A percentile compares a stretch with the other conserved stretches of the same genome.
These are phyloP conservation scores for Ceratobasidium theobromae DNA, from an alignment of 1,284 basidiomycete genomes.

Conservation along the genomic window DNA sequence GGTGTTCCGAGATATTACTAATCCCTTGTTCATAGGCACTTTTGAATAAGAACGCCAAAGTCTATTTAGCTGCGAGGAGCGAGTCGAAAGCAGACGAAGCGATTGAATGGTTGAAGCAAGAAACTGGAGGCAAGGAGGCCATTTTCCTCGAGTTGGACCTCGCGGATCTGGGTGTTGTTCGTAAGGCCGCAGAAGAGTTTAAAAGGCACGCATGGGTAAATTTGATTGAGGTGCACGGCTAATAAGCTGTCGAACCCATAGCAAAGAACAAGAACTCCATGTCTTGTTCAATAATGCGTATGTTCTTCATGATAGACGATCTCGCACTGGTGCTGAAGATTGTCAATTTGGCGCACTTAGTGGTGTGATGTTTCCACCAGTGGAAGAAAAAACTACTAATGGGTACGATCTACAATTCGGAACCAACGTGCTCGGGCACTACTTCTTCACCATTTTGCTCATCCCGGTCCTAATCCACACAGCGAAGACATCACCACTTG, in stretches of 20 bases:
- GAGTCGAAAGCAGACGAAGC: slow-evolving; percentile 51
- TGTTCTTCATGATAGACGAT: slow-evolving; percentile 34
- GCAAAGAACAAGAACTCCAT: slow-evolving; percentile 53
- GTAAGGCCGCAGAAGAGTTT: slow-evolving; percentile 55
- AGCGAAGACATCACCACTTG: slow-evolving; percentile 40
- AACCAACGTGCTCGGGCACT: slow-evolving; percentile 59
- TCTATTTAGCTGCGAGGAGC: slow-evolving; percentile 63
- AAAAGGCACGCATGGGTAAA: slow-evolving; percentile 44
- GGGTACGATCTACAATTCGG: slow-evolving; percentile 62
- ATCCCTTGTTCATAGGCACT: slow-evolving; percentile 45
- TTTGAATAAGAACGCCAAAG: slow-evolving; percentile 59
- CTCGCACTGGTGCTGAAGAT: background rate
- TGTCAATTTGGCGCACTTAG: slow-evolving; percentile 42
- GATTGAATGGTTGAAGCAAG: slow-evolving; percentile 52
- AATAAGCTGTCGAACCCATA: slow-evolving; percentile 34
- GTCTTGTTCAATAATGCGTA: slow-evolving; percentile 58
- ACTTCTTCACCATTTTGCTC: slow-evolving; percentile 54
- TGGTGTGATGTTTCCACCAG: slow-evolving; percentile 56
- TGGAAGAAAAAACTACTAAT: slow-evolving; percentile 51
- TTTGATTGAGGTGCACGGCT: background rate
- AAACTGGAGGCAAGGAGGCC: slow-evolving; percentile 48
- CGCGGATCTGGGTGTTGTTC: slow-evolving; percentile 56
- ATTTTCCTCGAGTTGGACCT: slow-evolving; percentile 62
- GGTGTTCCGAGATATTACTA: background rate
- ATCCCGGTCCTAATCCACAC: slow-evolving; percentile 51